Evolutionary conservation across 169 alveolate species (phyloP), one percentile per base, ranked within the genome.

Genomic region (Eimeria tenella): DNA sequence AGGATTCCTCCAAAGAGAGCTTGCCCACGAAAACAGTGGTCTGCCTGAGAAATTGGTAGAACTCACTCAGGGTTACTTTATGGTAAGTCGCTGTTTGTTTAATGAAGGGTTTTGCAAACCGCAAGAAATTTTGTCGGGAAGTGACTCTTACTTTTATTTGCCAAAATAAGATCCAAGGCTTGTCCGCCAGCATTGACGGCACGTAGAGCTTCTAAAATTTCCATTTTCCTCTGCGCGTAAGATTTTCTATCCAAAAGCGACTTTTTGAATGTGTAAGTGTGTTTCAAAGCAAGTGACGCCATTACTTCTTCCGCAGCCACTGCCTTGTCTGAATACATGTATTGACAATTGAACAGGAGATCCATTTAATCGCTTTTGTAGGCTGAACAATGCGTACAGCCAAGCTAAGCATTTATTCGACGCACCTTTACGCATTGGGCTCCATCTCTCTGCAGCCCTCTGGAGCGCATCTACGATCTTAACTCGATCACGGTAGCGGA

Each of bases 11-110:
- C 83, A 58, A 56, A 91, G 23, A 4, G 95, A 91, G 62, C 25
- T 73, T 15, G 53, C 10, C 95, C 95, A 91, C 23, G 95, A 25
- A 49, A 91, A 91, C 7, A 91, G 50, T 58, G 71, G 77, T 19
- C 65, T 56, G 63, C 86, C 95, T 91, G 81, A 19, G 42, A 8
- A 4, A 19, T 73, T 81, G 21, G 68, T 11, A 3, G 19, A 58
- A 58, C 68, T 58, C 68, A 58, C 19, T 0, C 68, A 58, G 3
- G 68, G 68, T 58, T 11, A 58, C 11, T 58, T 10, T 11, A 3
- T 17, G 2, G 68, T 17, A 1, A 58, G 68, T 0, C 68, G 11
- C 68, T 58, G 11, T 58, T 58, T 58, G 68, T 17, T 17, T 0
- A 17, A 17, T 10, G 68, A 58, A 10, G 11, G 3, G 68, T 1